These are phyloP conservation scores for Kokia cookei DNA, from an alignment of 441 rosid genomes.

Conservation along the genomic window DNA sequence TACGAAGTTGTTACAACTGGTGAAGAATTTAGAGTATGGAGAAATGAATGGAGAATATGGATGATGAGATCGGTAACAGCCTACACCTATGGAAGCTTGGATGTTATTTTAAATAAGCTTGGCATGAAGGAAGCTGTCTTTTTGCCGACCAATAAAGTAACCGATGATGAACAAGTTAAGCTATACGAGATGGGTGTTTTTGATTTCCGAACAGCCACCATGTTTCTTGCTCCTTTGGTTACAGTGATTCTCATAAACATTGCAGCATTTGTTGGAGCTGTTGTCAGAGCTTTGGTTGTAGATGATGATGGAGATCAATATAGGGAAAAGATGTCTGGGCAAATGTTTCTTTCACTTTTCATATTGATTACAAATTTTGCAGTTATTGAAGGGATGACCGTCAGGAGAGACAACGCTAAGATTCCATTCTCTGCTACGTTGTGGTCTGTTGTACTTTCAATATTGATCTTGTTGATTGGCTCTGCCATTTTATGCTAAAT, in stretches of 20 bases:
- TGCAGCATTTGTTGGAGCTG: constrained; percentile 15
- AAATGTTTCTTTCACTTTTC: constrained; percentile 25
- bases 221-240: constrained; percentile 30
- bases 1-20: constrained; percentile 20
- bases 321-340: constrained; percentile 16
- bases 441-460: constrained; percentile 7
- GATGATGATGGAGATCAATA: not conserved
- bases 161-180: constrained; percentile 14
- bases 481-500: not conserved
- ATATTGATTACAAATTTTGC: constrained; percentile 24
- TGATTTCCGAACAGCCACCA: constrained; percentile 25
- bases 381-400: constrained; percentile 33
- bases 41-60: constrained; percentile 35
- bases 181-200: constrained; percentile 27
- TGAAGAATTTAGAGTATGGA: constrained; percentile 11
- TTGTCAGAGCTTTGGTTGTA: constrained; percentile 1
- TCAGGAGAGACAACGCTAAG: constrained; percentile 36
- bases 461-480: not conserved
- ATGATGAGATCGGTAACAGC: constrained; percentile 29
- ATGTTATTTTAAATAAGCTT: constrained; percentile 19
- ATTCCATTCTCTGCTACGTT: constrained; percentile 20
- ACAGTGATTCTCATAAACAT: constrained; percentile 22
- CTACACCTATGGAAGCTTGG: constrained; percentile 19
- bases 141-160: constrained; percentile 30
- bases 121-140: constrained; percentile 31